A percentile compares a stretch with the other conserved stretches of the same genome.
Evolutionary conservation across 202 grass and related monocot species (phyloP).

Genomic region (Schoenoplectus tabernaemontani): DNA sequence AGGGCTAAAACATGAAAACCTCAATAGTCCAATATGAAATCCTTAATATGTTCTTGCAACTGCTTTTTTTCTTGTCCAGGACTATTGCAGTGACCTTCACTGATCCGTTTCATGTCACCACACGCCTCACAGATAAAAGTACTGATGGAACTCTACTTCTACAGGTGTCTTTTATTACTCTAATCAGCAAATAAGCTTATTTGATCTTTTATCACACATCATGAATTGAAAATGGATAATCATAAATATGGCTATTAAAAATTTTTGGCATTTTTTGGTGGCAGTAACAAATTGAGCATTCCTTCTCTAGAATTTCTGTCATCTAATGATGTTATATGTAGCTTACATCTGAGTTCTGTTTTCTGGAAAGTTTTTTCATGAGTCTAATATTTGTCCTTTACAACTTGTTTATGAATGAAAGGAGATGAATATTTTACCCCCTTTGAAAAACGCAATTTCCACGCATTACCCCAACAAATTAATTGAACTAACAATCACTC

Average conservation of each 20-base stretch:
- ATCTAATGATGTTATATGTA: neutral
- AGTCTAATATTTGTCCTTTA: neutral
- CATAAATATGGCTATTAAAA: neutral
- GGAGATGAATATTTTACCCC: neutral
- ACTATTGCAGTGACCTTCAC: constrained; percentile 98
- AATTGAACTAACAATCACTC: neutral
- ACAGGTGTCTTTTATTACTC: constrained; percentile 44
- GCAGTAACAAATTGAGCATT: neutral
- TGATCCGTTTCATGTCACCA: constrained; percentile 87
- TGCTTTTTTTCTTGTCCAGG: constrained; percentile 38
- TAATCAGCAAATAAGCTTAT: neutral
- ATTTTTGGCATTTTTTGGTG: neutral
- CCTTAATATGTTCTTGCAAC: neutral
- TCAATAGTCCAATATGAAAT: neutral
- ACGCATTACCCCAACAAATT: neutral
- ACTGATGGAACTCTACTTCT: constrained; percentile 86
- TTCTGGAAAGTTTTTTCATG: neutral
- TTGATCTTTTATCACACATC: neutral
- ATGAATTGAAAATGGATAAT: neutral
- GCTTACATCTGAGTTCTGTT: neutral
- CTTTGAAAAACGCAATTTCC: neutral
- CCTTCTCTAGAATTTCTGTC: neutral
- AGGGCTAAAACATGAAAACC: neutral
- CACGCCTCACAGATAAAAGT: constrained; percentile 67
- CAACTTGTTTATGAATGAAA: neutral